Evolutionary conservation across 2,329 filamentous ascomycete genomes (phyloP).

Genomic region (Microsporum canis): DNA sequence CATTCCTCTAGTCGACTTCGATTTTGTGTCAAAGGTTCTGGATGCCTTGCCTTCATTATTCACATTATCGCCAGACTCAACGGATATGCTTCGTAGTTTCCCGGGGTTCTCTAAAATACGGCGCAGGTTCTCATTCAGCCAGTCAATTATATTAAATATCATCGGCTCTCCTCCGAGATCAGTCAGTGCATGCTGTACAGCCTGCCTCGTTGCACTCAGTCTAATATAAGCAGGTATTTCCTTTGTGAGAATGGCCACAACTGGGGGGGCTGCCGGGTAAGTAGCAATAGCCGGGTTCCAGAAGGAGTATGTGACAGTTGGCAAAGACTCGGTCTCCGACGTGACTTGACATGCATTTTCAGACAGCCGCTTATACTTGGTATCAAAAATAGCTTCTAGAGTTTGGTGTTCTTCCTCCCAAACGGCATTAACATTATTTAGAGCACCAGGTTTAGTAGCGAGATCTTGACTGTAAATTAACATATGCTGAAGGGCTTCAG

Average conservation of each 20-base stretch:
- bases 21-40: slow-evolving; percentile 14
- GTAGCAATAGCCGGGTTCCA: slow-evolving; percentile 50
- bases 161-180: slow-evolving; percentile 73
- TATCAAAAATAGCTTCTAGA: slow-evolving; percentile 74
- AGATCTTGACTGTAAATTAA: slow-evolving; percentile 42
- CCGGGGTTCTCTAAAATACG: slow-evolving; percentile 76
- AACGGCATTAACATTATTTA: slow-evolving; percentile 41
- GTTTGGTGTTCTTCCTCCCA: slow-evolving; percentile 83
- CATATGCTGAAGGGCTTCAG: slow-evolving; percentile 64
- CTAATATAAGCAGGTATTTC: slow-evolving; percentile 84
- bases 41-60: slow-evolving; percentile 39
- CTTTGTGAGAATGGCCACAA: slow-evolving; percentile 57
- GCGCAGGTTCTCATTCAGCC: slow-evolving; percentile 76
- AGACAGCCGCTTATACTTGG: slow-evolving; percentile 53
- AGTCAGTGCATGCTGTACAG: slow-evolving; percentile 57
- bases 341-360: slow-evolving; percentile 58
- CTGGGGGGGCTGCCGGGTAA: slow-evolving; percentile 59
- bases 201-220: slow-evolving; percentile 71
- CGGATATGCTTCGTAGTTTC: slow-evolving; percentile 69
- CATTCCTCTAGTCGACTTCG: slow-evolving; percentile 46
- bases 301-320: slow-evolving; percentile 49
- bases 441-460: slow-evolving; percentile 12
- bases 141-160: slow-evolving; percentile 82
- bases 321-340: slow-evolving; percentile 42
- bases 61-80: slow-evolving; percentile 54